Evolutionary conservation across 257 asterid species (phyloP).

Genomic region (Solanum medicagineum): DNA sequence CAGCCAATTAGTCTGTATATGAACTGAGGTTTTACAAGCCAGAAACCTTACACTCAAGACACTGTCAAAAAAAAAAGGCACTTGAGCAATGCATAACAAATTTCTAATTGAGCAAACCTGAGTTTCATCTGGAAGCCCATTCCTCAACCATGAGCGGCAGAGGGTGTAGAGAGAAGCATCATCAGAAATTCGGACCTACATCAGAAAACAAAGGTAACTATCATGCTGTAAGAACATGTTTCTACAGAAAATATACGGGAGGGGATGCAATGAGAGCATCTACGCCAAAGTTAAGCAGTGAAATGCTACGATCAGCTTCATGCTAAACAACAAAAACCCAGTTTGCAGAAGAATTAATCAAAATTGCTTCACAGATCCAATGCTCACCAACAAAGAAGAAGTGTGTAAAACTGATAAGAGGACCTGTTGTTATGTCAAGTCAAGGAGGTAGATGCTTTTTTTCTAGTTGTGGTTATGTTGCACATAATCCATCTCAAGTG

Average conservation of each 20-base stretch:
- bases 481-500: neutral
- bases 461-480: neutral
- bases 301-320: neutral
- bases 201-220: conserved; percentile 2
- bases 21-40: neutral
- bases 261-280: neutral
- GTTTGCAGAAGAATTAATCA: neutral
- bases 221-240: neutral
- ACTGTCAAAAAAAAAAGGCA: neutral
- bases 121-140: conserved; percentile 59
- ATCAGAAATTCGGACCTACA: conserved; percentile 57
- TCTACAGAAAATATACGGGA: neutral
- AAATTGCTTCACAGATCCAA: neutral
- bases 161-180: conserved; percentile 61
- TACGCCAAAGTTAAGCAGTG: neutral
- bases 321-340: neutral
- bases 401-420: neutral
- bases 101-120: conserved; percentile 40
- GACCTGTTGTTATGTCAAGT: neutral
- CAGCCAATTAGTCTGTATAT: neutral
- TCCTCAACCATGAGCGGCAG: conserved; percentile 84
- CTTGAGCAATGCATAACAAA: neutral
- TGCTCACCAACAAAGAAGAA: neutral
- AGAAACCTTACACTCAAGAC: neutral
- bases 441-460: neutral